A percentile compares a stretch with the other conserved stretches of the same genome.
These are phyloP conservation scores for Nakaseomyces glabratus DNA, from an alignment of 1,139 yeast genomes.

Conservation along the genomic window DNA sequence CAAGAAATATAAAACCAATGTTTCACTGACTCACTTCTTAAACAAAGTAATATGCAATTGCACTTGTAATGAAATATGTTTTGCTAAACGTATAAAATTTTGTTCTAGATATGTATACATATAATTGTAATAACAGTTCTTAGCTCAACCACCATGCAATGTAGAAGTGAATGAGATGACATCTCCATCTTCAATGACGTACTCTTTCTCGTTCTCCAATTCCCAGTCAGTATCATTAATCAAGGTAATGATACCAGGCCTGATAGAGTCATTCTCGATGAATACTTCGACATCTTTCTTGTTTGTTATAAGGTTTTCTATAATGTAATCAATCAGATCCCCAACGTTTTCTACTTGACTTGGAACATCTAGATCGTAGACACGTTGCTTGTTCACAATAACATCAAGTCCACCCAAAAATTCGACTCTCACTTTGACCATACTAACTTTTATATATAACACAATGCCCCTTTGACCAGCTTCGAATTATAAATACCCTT, in stretches of 20 bases:
- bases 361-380: constrained; percentile 35
- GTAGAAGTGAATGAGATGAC: constrained; percentile 83
- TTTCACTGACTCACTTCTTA: too few relatives aligned
- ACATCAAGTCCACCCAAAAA: constrained; percentile 65
- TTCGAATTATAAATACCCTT: too few relatives aligned
- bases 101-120: too few relatives aligned
- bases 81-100: too few relatives aligned
- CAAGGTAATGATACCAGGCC: constrained; percentile 88
- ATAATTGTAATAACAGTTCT: too few relatives aligned
- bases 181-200: constrained; percentile 67
- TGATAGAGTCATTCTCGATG: constrained; percentile 66
- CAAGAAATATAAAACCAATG: constrained; percentile 4
- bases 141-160: constrained; percentile 74
- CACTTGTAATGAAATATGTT: too few relatives aligned
- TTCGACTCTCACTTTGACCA: constrained; percentile 36
- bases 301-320: constrained; percentile 47
- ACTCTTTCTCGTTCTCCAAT: constrained; percentile 78
- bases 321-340: constrained; percentile 50
- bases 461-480: too few relatives aligned
- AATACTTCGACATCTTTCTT: constrained; percentile 64
- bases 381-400: constrained; percentile 46
- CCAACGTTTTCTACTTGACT: constrained; percentile 41
- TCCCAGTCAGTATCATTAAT: constrained; percentile 98
- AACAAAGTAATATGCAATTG: too few relatives aligned
- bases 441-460: constrained; percentile 9